Evolutionary conservation across 2,329 filamentous ascomycete species (phyloP), one percentile per base, ranked within the genome.

Genomic region (Camptophora hylomeconis): DNA sequence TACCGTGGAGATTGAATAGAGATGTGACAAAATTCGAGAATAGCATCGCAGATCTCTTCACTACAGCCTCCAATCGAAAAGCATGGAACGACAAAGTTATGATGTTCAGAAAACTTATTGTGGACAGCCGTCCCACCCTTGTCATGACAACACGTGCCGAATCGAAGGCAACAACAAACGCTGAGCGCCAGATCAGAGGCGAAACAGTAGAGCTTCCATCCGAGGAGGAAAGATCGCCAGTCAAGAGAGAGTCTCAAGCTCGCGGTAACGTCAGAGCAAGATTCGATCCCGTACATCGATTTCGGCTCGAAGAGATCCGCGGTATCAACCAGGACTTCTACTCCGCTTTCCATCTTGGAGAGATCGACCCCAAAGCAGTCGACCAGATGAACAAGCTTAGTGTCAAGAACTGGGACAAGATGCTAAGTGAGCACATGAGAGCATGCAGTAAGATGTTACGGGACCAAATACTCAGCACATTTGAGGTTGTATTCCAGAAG

Each of bases 311-410:
- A 9, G 48, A 53, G 3, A 68, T 80, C 2, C 61, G 65, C 0
- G 50, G 57, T 0, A 62, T 72, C 7, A 74, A 78, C 9, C 50
- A 57, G 11, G 52, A 58, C 3, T 68, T 69, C 8, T 67, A 65
- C 15, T 60, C 59, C 11, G 64, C 69, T 0, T 72, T 74, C 0
- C 60, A 74, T 40, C 72, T 71, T 0, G 64, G 67, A 5, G 59
- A 72, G 0, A 65, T 72, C 0, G 66, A 73, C 0, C 63, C 68
- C 0, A 66, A 69, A 20, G 72, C 77, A 0, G 71, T 75, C 13
- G 65, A 73, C 16, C 58, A 59, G 0, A 56, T 80, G 10, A 72
- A 68, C 24, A 55, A 61, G 10, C 53, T 67, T n/a, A 65, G 67
- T 0, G 65, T 80, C 2, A 45, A 49, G 5, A 64, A 69, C 2